A percentile compares a stretch with the other conserved stretches of the same genome.
These are phyloP conservation scores for Fusarium pseudocircinatum DNA, from an alignment of 2,329 filamentous ascomycete species.

Conservation along the genomic window DNA sequence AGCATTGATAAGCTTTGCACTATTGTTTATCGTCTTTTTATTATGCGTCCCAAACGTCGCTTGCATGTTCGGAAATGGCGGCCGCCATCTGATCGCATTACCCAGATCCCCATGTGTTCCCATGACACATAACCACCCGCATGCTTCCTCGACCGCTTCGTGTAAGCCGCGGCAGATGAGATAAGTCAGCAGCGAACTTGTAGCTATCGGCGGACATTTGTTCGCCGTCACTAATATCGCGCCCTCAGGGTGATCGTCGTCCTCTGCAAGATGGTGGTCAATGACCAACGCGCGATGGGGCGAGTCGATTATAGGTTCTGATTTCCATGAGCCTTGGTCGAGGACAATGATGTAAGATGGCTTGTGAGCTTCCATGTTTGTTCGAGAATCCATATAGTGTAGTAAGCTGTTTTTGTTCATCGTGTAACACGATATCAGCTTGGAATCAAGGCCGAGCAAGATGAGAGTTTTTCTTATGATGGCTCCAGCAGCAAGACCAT, in stretches of 20 bases:
- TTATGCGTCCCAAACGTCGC: constrained; percentile 67
- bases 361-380: constrained; percentile 58
- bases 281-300: constrained; percentile 66
- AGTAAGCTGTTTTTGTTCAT: constrained; percentile 68
- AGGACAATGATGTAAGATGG: constrained; percentile 70
- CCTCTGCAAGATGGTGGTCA: constrained; percentile 69
- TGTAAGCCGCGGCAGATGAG: constrained; percentile 68
- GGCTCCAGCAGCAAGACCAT: constrained; percentile 71
- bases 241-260: constrained; percentile 64
- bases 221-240: constrained; percentile 69
- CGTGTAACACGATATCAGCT: constrained; percentile 66
- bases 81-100: constrained; percentile 70
- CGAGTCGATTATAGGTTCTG: constrained; percentile 61
- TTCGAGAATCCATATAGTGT: constrained; percentile 63
- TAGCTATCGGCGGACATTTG: constrained; percentile 71
- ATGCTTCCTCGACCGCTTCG: constrained; percentile 56
- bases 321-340: constrained; percentile 70
- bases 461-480: constrained; percentile 69
- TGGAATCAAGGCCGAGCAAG: constrained; percentile 63
- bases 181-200: constrained; percentile 71
- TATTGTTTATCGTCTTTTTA: constrained; percentile 70
- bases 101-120: constrained; percentile 75
- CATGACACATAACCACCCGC: constrained; percentile 70
- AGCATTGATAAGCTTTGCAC: constrained; percentile 72
- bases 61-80: constrained; percentile 73